These are phyloP conservation scores for Aspergillus sp. DNA, from an alignment of 2,329 filamentous ascomycete species.

Conservation along the genomic window DNA sequence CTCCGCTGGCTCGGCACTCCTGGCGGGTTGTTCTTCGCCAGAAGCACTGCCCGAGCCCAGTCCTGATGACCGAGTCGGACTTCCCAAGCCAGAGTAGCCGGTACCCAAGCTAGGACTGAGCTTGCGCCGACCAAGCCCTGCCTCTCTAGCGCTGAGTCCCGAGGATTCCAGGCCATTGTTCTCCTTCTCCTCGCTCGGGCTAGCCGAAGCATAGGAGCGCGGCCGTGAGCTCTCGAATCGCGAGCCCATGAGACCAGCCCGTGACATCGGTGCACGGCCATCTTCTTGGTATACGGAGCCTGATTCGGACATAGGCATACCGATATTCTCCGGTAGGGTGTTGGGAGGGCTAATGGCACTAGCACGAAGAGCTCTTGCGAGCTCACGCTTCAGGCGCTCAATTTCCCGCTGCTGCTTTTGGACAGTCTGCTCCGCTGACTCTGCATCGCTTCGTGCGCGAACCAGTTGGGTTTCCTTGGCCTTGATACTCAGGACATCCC, in stretches of 20 bases:
- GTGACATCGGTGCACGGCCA: constrained; percentile 30
- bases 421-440: constrained; percentile 82
- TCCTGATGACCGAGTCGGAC: constrained; percentile 41
- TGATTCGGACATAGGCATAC: constrained; percentile 53
- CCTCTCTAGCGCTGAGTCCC: constrained; percentile 32
- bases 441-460: constrained; percentile 83
- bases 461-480: constrained; percentile 98
- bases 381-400: constrained; percentile 87
- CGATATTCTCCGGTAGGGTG: constrained; percentile 55
- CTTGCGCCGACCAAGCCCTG: constrained; percentile 43
- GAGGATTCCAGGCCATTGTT: constrained; percentile 54
- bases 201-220: constrained; percentile 47
- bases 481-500: constrained; percentile 94
- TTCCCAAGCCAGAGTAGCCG: constrained; percentile 38
- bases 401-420: constrained; percentile 84
- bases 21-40: constrained; percentile 37
- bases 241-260: constrained; percentile 39
- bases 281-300: constrained; percentile 44
- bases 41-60: constrained; percentile 39
- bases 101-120: constrained; percentile 47
- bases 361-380: constrained; percentile 53
- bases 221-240: constrained; percentile 46
- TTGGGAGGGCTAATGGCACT: constrained; percentile 42
- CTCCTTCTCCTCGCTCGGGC: constrained; percentile 75
- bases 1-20: constrained; percentile 65